Percentiles rank a stretch among this genome's conserved stretches.
phyloP scores from a whole-genome alignment of 2,329 filamentous ascomycete genomes.

The Trichoderma semiorbis region DNA sequence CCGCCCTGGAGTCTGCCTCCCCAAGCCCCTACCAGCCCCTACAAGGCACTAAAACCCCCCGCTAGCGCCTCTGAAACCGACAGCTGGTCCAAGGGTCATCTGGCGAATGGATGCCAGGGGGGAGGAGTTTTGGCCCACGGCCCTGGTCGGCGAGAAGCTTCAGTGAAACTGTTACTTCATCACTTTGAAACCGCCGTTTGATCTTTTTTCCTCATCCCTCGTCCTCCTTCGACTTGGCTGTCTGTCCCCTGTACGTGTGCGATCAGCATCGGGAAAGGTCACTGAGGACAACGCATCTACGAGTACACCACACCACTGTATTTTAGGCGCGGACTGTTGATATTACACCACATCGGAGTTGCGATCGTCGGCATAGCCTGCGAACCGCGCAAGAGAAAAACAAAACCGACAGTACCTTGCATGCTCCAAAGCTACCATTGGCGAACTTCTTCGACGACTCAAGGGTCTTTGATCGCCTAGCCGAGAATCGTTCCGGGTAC shows the following conservation, averaged over 20 bases:
- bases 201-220: background rate
- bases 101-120: background rate
- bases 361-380: background rate
- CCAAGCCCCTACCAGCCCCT: conserved; percentile 5
- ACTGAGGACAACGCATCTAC: background rate
- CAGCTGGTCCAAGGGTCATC: conserved; percentile 15
- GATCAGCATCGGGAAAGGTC: background rate
- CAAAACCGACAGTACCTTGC: background rate
- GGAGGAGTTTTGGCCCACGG: background rate
- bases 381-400: background rate
- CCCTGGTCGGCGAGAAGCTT: conserved; percentile 4
- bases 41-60: conserved; percentile 10
- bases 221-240: background rate
- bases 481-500: background rate
- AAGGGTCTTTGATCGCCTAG: background rate
- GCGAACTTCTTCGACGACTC: background rate
- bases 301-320: background rate
- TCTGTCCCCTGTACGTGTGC: background rate
- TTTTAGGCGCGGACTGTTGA: background rate
- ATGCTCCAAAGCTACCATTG: conserved; percentile 1
- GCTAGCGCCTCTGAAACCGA: conserved; percentile 18
- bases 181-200: conserved; percentile 15
- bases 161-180: conserved; percentile 13
- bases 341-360: background rate
- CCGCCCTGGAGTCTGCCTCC: conserved; percentile 1